Evolutionary conservation across 2,329 filamentous ascomycete species (phyloP).

Genomic region (Chaetomium globosum): DNA sequence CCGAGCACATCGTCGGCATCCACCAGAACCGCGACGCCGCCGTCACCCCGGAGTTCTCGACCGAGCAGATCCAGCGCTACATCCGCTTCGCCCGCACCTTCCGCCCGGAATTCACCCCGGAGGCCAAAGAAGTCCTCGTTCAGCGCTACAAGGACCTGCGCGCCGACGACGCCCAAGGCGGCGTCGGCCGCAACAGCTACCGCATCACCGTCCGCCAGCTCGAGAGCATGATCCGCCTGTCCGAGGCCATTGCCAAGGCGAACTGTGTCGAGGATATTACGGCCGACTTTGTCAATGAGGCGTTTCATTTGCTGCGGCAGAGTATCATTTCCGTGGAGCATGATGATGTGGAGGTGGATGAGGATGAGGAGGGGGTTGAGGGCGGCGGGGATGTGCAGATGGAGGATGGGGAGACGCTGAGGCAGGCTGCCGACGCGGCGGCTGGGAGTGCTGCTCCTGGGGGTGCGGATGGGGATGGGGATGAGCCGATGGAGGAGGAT

Average conservation of each 20-base stretch:
- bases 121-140: constrained; percentile 83
- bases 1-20: constrained; percentile 90
- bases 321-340: constrained; percentile 98
- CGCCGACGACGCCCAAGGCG: constrained; percentile 89
- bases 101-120: constrained; percentile 85
- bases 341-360: constrained; percentile 93
- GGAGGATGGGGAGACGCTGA: constrained; percentile 52
- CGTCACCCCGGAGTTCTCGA: constrained; percentile 89
- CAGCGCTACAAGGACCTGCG: constrained; percentile 94
- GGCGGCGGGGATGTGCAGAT: constrained; percentile 40
- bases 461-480: constrained; percentile 53
- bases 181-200: constrained; percentile 92
- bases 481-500: constrained; percentile 40
- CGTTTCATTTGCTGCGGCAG: constrained; percentile 85
- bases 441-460: constrained; percentile 46
- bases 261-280: constrained; percentile 93
- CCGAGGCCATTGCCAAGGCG: constrained; percentile 96
- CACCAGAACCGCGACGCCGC: constrained; percentile 92
- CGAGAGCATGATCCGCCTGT: constrained; percentile 92
- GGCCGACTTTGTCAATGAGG: constrained; percentile 83
- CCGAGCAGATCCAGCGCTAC: constrained; percentile 93
- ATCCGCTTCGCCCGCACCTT: constrained; percentile 96
- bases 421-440: constrained; percentile 54
- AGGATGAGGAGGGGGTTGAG: constrained; percentile 65
- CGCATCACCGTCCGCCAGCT: constrained; percentile 95